Base-by-base conservation (phyloP, 1,284 basidiomycete genomes). In the Cutaneotrichosporon sp. region DNA sequence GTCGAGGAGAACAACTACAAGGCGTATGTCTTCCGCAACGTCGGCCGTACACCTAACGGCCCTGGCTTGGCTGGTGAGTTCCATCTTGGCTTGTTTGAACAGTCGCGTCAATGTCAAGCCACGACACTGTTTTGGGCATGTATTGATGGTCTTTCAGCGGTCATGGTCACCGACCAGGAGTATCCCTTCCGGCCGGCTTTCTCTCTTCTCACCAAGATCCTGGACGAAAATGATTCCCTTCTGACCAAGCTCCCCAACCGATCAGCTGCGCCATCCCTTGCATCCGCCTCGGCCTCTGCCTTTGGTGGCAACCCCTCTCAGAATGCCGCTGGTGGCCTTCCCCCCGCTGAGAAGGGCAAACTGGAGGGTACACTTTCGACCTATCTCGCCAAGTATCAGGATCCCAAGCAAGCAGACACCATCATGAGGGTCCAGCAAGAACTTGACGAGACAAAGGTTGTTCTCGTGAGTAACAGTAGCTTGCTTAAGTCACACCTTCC, bases 371-470 rank as follows among this genome's bases (percentile, higher is more conserved):
- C 88, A 52, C 80, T 91, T 60, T 81, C 84, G 48, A 82, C 81
- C 15, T 97, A 93, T 74, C 76, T 98, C 46, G 79, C 83, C 71
- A 92, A 94, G 76, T 98, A 97, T 76, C 96, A 99, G 78, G 96
- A 99, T 75, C 96, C 96, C 8, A 83, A 86, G 60, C 93, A 98
- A 77, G 96, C 96, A 4, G 96, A 99, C 77, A 87, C 90, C 17
- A 97, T 99, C 69, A 94, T 98, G 93, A 85, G 87, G 66, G 96
- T 99, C 15, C 96, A 99, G 75, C 87, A 92, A 72, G 96, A 99
- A 72, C 77, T 99, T 45, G 96, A 99, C 71, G 96, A 99, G 79
- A 98, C 96, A 8, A 99, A 99, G 85, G 94, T 99, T 63, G 85
- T 98, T 35, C 77, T 97, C 73, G 90, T 92, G 62, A 59, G 86